These are phyloP conservation scores for Umbelopsis sp. DNA, from an alignment of 192 early-diverging fungal genomes.

Conservation along the genomic window DNA sequence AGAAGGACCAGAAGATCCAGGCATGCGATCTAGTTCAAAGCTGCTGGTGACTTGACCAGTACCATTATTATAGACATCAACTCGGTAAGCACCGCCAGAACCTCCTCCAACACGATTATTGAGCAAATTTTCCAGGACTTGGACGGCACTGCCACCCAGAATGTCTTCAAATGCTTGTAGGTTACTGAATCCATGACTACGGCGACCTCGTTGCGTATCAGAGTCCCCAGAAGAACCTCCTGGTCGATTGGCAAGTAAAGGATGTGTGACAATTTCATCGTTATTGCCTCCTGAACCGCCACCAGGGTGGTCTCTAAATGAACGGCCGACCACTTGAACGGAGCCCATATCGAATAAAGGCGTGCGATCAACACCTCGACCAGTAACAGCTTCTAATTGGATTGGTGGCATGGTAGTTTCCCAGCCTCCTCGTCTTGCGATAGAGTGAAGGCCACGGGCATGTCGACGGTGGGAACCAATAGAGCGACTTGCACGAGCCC, in stretches of 20 bases:
- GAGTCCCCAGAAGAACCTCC: neutral
- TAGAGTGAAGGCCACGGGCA: constrained; percentile 27
- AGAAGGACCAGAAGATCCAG: neutral
- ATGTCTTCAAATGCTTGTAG: constrained; percentile 67
- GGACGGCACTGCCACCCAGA: constrained; percentile 58
- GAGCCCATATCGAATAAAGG: constrained; percentile 9
- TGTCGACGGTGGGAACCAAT: constrained; percentile 42
- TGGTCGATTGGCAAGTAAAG: constrained; percentile 60
- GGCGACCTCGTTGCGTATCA: constrained; percentile 22
- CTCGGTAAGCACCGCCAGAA: constrained; percentile 32
- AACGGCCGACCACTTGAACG: constrained; percentile 39
- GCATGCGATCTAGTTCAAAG: constrained; percentile 10
- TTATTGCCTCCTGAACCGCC: constrained; percentile 34
- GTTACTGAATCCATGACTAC: constrained; percentile 48
- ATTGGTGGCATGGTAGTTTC: constrained; percentile 8
- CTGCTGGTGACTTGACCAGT: constrained; percentile 11
- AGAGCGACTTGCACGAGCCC: constrained; percentile 26
- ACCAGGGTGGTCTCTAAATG: constrained; percentile 37
- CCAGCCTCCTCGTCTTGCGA: neutral
- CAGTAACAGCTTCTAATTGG: neutral
- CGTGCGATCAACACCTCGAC: neutral
- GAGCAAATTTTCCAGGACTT: constrained; percentile 53
- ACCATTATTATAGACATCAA: constrained; percentile 33
- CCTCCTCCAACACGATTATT: constrained; percentile 30
- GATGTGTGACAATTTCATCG: constrained; percentile 68